Evolutionary conservation across 2,329 filamentous ascomycete genomes (phyloP).

Genomic region (Botrytis aclada): DNA sequence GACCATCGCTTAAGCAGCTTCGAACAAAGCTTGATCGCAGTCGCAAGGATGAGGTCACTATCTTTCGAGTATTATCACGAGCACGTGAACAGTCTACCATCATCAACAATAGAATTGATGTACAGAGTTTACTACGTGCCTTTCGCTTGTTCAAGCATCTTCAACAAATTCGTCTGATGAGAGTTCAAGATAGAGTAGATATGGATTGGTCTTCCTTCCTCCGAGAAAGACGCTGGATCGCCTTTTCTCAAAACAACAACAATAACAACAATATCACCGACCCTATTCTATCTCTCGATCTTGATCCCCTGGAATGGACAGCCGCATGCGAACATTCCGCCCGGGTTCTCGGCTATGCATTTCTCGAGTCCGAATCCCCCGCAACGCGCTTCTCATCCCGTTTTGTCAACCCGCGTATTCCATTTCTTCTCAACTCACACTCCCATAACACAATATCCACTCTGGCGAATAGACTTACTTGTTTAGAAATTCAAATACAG

Average conservation of each 20-base stretch:
- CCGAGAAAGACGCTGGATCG: slow-evolving; percentile 36
- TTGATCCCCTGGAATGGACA: slow-evolving; percentile 57
- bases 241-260: slow-evolving; percentile 24
- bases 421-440: slow-evolving; percentile 48
- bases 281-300: slow-evolving; percentile 43
- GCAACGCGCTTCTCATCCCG: slow-evolving; percentile 45
- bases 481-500: slow-evolving; percentile 60
- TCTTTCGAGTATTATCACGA: slow-evolving; percentile 25
- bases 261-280: slow-evolving; percentile 26
- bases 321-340: slow-evolving; percentile 60
- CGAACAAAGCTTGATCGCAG: slow-evolving; percentile 19
- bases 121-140: slow-evolving; percentile 26
- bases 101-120: slow-evolving; percentile 27
- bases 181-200: slow-evolving; percentile 58
- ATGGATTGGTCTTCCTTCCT: slow-evolving; percentile 52
- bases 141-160: slow-evolving; percentile 53
- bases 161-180: slow-evolving; percentile 62
- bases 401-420: slow-evolving; percentile 60
- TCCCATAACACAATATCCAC: slow-evolving; percentile 48
- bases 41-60: slow-evolving; percentile 22
- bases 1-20: slow-evolving; percentile 21
- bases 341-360: slow-evolving; percentile 54
- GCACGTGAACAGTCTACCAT: slow-evolving; percentile 32
- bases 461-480: slow-evolving; percentile 56
- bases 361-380: slow-evolving; percentile 54